These are phyloP conservation scores for Talaromyces sp. DNA, from an alignment of 2,329 filamentous ascomycete genomes.

Conservation along the genomic window DNA sequence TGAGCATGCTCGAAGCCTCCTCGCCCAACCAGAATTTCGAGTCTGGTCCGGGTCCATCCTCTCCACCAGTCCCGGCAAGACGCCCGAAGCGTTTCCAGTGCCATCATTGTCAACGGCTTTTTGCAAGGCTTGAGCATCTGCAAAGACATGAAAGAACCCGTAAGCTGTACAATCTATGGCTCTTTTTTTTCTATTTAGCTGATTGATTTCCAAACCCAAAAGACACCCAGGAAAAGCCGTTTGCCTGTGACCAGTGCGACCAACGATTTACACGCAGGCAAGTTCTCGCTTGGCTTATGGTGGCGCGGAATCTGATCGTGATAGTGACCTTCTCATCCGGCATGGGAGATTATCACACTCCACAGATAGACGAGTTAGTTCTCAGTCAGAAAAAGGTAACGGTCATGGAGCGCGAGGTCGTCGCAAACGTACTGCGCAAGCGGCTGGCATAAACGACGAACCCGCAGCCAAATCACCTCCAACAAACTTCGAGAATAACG, in stretches of 20 bases:
- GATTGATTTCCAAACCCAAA: neutral
- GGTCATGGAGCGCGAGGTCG: neutral
- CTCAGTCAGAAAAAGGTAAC: neutral
- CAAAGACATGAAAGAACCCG: constrained; percentile 37
- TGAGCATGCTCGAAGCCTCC: neutral
- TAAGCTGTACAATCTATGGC: neutral
- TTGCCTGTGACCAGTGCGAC: constrained; percentile 34
- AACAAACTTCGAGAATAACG: constrained; percentile 9
- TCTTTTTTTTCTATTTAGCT: neutral
- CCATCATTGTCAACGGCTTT: constrained; percentile 17
- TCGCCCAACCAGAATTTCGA: neutral
- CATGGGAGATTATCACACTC: constrained; percentile 35
- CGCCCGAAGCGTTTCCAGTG: constrained; percentile 11
- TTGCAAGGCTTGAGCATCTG: constrained; percentile 35
- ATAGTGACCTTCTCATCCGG: constrained; percentile 35
- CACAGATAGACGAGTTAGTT: neutral
- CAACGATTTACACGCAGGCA: constrained; percentile 40
- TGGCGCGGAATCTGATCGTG: constrained; percentile 9
- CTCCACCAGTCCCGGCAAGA: neutral
- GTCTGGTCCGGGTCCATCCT: neutral
- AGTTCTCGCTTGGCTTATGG: constrained; percentile 1
- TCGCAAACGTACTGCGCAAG: constrained; percentile 10
- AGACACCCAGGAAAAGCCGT: constrained; percentile 38
- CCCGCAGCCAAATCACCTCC: constrained; percentile 19
- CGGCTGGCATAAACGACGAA: constrained; percentile 11